These are phyloP conservation scores for Ceratocystis colombiana DNA, from an alignment of 2,329 filamentous ascomycete genomes.

Conservation along the genomic window DNA sequence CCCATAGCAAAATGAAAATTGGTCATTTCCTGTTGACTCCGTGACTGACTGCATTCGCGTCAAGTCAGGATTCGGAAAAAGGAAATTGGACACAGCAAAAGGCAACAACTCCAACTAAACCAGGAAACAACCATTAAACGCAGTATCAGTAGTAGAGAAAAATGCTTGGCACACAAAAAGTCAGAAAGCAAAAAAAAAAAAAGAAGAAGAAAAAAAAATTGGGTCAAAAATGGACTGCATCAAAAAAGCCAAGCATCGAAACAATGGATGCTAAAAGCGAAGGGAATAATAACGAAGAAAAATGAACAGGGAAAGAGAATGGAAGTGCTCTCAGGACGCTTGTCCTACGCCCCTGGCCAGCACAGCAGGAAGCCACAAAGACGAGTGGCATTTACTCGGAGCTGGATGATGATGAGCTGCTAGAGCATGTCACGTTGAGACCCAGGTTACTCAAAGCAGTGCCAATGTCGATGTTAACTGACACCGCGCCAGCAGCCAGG, in stretches of 20 bases:
- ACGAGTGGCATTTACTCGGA: not conserved
- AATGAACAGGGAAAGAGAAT: conserved; percentile 3
- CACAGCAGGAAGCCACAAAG: not conserved
- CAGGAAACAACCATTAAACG: conserved; percentile 4
- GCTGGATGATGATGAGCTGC: conserved; percentile 15
- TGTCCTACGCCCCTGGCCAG: conserved; percentile 7
- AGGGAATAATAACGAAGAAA: not conserved
- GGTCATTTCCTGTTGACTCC: not conserved
- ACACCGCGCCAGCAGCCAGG: conserved; percentile 43
- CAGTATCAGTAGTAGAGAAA: not conserved
- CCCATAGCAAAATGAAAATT: conserved; percentile 2
- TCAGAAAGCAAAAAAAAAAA: not conserved
- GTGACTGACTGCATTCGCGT: not conserved
- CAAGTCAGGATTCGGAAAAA: conserved; percentile 1
- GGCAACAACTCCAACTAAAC: conserved; percentile 9
- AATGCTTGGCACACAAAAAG: not conserved
- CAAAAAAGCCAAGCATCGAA: too few species aligned
- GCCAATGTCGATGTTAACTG: conserved; percentile 44
- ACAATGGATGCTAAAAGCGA: too few species aligned
- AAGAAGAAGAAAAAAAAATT: not conserved
- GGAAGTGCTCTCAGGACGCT: not conserved
- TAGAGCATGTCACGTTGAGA: conserved; percentile 28
- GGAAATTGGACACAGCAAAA: conserved; percentile 3
- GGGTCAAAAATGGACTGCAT: too few species aligned
- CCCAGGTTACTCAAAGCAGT: conserved; percentile 35